Percentiles rank a stretch among this genome's conserved stretches.
Conservation (phyloP, 1,284 basidiomycete genomes). For the Pseudomicrostroma phylloplanum region DNA sequence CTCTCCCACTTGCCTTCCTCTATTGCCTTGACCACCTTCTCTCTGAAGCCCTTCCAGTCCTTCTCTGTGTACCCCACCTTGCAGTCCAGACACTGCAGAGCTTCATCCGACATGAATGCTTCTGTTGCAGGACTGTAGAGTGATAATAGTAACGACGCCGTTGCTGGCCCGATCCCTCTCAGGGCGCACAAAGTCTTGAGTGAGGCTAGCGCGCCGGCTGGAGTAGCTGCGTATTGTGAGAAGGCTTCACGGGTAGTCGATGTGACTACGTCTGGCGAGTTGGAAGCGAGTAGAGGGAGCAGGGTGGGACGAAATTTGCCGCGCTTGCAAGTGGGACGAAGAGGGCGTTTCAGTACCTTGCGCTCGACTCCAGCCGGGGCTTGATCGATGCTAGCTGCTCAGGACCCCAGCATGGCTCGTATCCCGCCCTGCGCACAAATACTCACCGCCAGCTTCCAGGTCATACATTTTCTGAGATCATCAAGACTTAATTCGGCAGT, state of each 20-base stretch:
- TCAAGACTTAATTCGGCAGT: background rate
- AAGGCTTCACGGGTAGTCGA: background rate
- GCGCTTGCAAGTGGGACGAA: background rate
- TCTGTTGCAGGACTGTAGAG: background rate
- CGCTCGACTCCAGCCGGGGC: background rate
- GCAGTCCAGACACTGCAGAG: background rate
- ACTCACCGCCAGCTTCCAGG: slow-evolving; percentile 1
- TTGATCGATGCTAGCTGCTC: background rate
- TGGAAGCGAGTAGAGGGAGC: background rate
- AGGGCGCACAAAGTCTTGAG: background rate
- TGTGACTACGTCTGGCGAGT: background rate
- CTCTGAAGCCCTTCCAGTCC: background rate
- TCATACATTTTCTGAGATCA: background rate
- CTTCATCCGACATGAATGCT: background rate
- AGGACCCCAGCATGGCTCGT: background rate
- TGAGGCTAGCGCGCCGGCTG: background rate
- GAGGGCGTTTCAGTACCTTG: background rate
- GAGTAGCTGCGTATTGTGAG: background rate
- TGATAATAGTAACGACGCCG: background rate
- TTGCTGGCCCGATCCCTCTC: background rate
- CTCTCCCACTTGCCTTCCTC: too few relatives aligned
- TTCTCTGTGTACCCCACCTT: background rate
- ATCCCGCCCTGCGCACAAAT: background rate
- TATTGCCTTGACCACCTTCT: too few relatives aligned
- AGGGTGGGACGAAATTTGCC: slow-evolving; percentile 2